Evolutionary conservation across 1,139 yeast genomes (phyloP), one percentile per base, ranked within the genome.

Genomic region (Yamadazyma aaseri): DNA sequence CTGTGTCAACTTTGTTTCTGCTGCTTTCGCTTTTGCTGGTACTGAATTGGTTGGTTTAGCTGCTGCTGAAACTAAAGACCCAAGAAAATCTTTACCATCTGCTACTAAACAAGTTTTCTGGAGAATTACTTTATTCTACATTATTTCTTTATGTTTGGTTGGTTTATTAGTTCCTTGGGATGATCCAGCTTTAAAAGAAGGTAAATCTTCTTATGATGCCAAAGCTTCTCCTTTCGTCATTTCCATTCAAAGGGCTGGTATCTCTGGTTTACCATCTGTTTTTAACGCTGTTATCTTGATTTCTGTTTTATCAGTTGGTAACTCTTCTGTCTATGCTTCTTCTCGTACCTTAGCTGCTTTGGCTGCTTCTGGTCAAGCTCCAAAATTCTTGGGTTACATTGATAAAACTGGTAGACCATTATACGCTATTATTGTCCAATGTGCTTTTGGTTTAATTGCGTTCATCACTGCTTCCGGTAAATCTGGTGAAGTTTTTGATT

Each of bases 281-380:
- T 67, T 70, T 72, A 70, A 70, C 44, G 75, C 63, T 3, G 75
- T 70, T 33, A 69, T 70, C 38, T 58, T 70, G 56, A 47, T 70
- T 34, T 60, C 74, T 10, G 73, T 69, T 28, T 59, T 68, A 31
- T 69, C 75, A n/a, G 74, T 70, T 37, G 75, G 73, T 32, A 60
- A 60, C 44, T 72, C 81, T 17, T 73, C 82, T 8, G 84, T 81
- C 17, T 81, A 71, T 48, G 95, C 82, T 20, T 77, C 89, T 38
- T 84, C 95, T 23, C 79, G 96, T 71, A 79, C 95, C 15, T 61
- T 87, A 45, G 81, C 85, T 44, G 85, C 95, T 10, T 69, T 89
- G 45, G 86, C 96, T 30, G 81, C 83, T 45, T 82, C 86, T 51
- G 86, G 89, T 20, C 80, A 77, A 57, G 90, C 94, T 17, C 96